Percentiles rank a stretch among this genome's conserved stretches.
These are phyloP conservation scores for Phytophthora citricola DNA, from an alignment of 352 stramenopile genomes.

Conservation along the genomic window DNA sequence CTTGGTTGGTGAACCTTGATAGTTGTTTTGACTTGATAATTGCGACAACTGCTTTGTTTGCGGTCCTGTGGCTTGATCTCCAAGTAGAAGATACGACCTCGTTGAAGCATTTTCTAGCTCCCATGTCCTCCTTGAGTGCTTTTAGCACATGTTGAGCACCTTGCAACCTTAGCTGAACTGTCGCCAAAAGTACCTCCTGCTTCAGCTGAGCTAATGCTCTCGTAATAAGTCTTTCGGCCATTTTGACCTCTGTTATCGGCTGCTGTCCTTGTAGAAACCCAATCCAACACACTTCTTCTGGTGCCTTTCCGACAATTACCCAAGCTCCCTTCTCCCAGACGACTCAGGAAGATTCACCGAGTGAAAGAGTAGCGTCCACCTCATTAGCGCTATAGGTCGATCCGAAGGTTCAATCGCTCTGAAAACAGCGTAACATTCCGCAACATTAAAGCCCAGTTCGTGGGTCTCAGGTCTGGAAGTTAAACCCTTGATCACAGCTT, in stretches of 20 bases:
- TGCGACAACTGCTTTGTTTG: background rate
- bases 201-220: background rate
- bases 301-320: background rate
- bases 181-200: background rate
- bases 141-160: background rate
- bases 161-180: background rate
- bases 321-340: background rate
- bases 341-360: background rate
- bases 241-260: background rate
- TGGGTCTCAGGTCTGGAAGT: background rate
- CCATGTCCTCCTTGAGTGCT: background rate
- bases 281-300: background rate
- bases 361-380: background rate
- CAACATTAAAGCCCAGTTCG: background rate
- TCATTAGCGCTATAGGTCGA: background rate
- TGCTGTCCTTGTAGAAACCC: background rate
- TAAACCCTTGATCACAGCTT: background rate
- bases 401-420: background rate
- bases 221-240: background rate
- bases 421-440: background rate
- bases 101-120: background rate
- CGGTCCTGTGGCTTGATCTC: background rate
- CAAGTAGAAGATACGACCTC: background rate
- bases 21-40: too few relatives aligned
- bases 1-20: too few relatives aligned